Base-by-base conservation (phyloP, 371 early-diverging fungal genomes). In the Globomyces sp. region DNA sequence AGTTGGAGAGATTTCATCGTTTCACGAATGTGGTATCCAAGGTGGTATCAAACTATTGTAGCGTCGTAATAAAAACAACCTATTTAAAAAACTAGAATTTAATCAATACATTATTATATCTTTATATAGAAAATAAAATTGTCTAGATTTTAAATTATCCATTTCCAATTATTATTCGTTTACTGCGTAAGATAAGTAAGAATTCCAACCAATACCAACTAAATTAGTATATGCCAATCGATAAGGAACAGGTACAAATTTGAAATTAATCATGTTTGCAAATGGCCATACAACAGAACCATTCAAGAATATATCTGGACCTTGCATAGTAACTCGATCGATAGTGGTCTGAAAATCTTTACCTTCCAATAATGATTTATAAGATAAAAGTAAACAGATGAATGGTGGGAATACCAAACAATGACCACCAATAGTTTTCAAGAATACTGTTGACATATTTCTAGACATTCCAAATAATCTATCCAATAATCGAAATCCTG, bases 181-280 rank as follows among this genome's bases (percentile, higher is more conserved):
- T 24, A 55, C 55, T 40, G 55, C 55, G n/a, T 49, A 60, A n/a
- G 61, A 60, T 48, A 71, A 66, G 47, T 71, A 71, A 9, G 65
- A 64, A 46, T 71, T 71, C 72, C 72, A 71, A 6, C 64, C 68
- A 37, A 71, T 66, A 1, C 68, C 72, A 13, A 71, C 63, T 11
- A 71, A 5, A 46, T 71, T 71, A 9, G 68, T 61, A 36, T 61
- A 71, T 4, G 57, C 41, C 36, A 71, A 65, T 40, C 72, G 46
- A 44, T 48, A 52, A 2, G 11, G 46, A 9, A 43, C 45, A 13
- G 72, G 72, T 3, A 71, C 68, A 46, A 65, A 68, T 24, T 65
- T 57, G 66, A 71, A 71, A 13, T 47, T 65, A 36, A 71, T 45
- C 40, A 71, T 41, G 61, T 71, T 71, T 3, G 72, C 68, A 4